phyloP scores from a whole-genome alignment of 345 rosid species.

The Sisymbrium irio region DNA sequence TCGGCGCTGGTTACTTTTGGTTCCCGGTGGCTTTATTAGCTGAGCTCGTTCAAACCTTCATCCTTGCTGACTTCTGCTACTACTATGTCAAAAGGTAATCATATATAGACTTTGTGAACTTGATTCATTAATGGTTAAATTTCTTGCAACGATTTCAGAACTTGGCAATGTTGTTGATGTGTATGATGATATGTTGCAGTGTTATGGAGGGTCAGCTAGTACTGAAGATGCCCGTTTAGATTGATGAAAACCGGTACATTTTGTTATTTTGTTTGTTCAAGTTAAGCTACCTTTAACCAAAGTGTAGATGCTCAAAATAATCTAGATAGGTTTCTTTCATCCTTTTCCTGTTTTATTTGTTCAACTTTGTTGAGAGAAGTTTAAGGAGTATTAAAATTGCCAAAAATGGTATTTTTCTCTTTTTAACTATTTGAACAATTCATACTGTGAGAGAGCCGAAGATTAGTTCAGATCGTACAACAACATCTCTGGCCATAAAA shows the following conservation, averaged over 20 bases:
- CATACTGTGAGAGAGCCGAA: background rate
- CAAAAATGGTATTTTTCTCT: background rate
- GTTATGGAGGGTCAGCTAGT: constrained; percentile 44
- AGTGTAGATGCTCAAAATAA: constrained; percentile 26
- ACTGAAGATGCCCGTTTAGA: constrained; percentile 43
- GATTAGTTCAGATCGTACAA: background rate
- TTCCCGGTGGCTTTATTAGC: constrained; percentile 54
- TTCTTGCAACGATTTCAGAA: background rate
- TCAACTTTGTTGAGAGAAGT: constrained; percentile 12
- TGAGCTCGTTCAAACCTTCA: constrained; percentile 78
- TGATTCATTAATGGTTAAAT: background rate
- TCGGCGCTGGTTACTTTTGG: constrained; percentile 66
- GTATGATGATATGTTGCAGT: constrained; percentile 29
- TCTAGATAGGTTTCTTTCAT: constrained; percentile 11
- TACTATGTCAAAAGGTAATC: constrained; percentile 73
- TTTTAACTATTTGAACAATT: background rate
- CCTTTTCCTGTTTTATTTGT: background rate
- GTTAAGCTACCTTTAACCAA: constrained; percentile 2
- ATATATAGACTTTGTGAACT: background rate
- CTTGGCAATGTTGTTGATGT: constrained; percentile 18
- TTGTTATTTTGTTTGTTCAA: background rate
- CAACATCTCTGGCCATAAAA: background rate
- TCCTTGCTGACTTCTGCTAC: constrained; percentile 83
- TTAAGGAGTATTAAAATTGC: constrained; percentile 3
- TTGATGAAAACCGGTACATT: constrained; percentile 4